Conservation (phyloP, 31 red algal genomes). For the Odonthalia washingtoniensis region DNA sequence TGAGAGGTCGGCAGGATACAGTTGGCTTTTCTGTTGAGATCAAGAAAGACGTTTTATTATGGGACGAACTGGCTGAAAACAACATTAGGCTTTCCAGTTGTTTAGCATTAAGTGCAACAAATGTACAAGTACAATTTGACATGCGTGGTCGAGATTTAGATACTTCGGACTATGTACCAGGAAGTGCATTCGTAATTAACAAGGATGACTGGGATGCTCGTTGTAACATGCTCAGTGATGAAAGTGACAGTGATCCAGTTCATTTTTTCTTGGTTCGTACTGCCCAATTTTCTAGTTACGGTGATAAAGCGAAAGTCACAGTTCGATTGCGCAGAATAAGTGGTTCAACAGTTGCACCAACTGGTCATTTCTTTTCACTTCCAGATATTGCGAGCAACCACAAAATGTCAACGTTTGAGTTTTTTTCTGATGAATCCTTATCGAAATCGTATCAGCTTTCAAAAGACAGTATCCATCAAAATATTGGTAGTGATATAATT, state of each 20-base stretch:
- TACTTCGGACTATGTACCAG: not conserved
- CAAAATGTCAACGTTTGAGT: not conserved
- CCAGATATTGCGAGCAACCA: not conserved
- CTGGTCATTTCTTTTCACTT: not conserved
- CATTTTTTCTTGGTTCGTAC: slow-evolving; percentile 2
- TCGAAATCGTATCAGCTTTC: not conserved
- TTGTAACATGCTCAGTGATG: not conserved
- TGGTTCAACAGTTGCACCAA: not conserved
- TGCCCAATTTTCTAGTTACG: not conserved
- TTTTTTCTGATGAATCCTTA: not conserved
- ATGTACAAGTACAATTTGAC: not conserved
- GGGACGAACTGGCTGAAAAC: not conserved
- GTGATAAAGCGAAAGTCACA: not conserved
- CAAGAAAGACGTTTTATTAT: slow-evolving; percentile 5
- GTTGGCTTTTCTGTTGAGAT: slow-evolving; percentile 7
- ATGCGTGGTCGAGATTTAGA: not conserved
- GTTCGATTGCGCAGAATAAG: not conserved
- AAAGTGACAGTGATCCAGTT: not conserved
- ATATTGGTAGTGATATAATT: not conserved
- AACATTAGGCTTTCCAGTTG: not conserved
- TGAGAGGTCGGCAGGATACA: not conserved
- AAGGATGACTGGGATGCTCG: not conserved
- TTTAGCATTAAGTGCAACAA: too few species aligned
- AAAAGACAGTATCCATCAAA: not conserved
- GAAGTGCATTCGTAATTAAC: slow-evolving; percentile 6